Conservation (phyloP, 768 basidiomycete genomes). For the Podaxis sp. region DNA sequence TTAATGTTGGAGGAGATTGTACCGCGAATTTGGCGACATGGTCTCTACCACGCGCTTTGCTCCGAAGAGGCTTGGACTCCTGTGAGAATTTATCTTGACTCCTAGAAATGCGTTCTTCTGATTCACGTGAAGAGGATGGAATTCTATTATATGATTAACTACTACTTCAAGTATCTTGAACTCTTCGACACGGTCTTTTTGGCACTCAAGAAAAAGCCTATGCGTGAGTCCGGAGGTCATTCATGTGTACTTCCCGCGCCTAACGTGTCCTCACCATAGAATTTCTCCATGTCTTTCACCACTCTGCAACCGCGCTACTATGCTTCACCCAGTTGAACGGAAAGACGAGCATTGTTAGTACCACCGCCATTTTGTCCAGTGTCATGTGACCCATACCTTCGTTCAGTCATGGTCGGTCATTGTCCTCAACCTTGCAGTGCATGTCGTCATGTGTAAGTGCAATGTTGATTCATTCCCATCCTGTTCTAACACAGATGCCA, state of each 20-base stretch:
- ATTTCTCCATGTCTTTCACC: slow-evolving; percentile 98
- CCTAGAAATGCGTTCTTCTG: slow-evolving; percentile 18
- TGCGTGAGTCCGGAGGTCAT: slow-evolving; percentile 56
- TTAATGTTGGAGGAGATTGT: slow-evolving; percentile 91
- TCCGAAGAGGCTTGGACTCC: slow-evolving; percentile 78
- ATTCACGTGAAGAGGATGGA: slow-evolving; percentile 66
- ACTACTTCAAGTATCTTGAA: slow-evolving; percentile 98
- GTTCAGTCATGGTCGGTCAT: slow-evolving; percentile 95
- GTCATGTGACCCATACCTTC: slow-evolving; percentile 7
- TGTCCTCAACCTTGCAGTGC: slow-evolving; percentile 84
- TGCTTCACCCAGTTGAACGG: slow-evolving; percentile 96
- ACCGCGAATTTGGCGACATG: slow-evolving; percentile 73
- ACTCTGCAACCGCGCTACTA: slow-evolving; percentile 94
- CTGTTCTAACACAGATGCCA: slow-evolving; percentile 27
- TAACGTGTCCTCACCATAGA: slow-evolving; percentile 43
- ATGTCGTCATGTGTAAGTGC: slow-evolving; percentile 96
- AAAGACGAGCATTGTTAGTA: slow-evolving; percentile 85
- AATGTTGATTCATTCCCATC: not conserved
- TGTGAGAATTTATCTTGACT: slow-evolving; percentile 46
- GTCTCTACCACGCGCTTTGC: slow-evolving; percentile 80
- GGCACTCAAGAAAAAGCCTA: slow-evolving; percentile 96
- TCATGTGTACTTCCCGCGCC: slow-evolving; percentile 3
- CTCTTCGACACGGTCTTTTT: slow-evolving; percentile 97
- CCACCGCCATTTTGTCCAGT: not conserved
- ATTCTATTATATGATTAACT: slow-evolving; percentile 99